Evolutionary conservation across 495 filamentous ascomycete genomes (phyloP), one percentile per base, ranked within the genome.

Genomic region (Acidomyces sp.): DNA sequence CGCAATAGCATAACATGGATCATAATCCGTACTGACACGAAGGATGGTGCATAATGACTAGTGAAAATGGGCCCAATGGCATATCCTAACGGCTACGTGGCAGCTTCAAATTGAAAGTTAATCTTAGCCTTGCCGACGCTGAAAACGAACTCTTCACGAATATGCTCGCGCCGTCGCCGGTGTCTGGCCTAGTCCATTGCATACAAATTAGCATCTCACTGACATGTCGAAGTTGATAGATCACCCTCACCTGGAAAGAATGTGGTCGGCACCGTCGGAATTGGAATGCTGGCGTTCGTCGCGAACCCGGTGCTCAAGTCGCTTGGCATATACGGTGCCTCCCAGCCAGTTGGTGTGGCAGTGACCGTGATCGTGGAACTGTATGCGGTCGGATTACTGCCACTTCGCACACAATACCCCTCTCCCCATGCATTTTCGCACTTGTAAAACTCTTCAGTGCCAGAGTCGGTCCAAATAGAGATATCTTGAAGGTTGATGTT

Each of bases 181-280:
- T 28, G 26, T 28, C 13, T n/a, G n/a, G n/a, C n/a, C n/a, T n/a
- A n/a, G n/a, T n/a, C n/a, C n/a, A n/a, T n/a, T n/a, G n/a, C n/a
- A n/a, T n/a, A n/a, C n/a, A n/a, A n/a, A n/a, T n/a, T n/a, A n/a
- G n/a, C n/a, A n/a, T n/a, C n/a, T n/a, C n/a, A n/a, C n/a, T n/a
- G n/a, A n/a, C n/a, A n/a, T n/a, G n/a, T n/a, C n/a, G n/a, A n/a
- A n/a, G n/a, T n/a, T n/a, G n/a, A n/a, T n/a, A n/a, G n/a, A n/a
- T n/a, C n/a, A n/a, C n/a, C 26, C 26, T 6, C 16, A 28, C 68
- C 67, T 10, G 71, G 71, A 38, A 59, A 73, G 58, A 69, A 73
- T 5, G 54, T 67, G 4, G 66, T 66, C 1, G 69, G 68, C n/a
- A 75, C 66, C 17, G 67, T 55, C 1, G 70, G 71, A 41, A 73